Evolutionary conservation across 805 yeast species (phyloP).

Genomic region (Blastobotrys americana): DNA sequence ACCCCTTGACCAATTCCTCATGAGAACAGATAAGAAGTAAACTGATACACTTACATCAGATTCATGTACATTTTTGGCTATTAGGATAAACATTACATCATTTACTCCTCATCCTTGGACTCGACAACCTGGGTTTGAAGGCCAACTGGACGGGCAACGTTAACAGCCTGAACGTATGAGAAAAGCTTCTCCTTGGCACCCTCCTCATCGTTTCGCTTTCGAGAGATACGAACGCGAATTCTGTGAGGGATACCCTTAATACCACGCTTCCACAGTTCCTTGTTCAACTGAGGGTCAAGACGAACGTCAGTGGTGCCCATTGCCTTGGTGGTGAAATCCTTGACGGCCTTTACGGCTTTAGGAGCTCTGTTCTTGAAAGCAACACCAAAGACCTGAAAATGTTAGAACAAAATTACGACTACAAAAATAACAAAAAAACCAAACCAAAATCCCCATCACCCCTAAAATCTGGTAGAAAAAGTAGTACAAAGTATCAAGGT

Average conservation of each 20-base stretch:
- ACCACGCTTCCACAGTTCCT: constrained; percentile 99
- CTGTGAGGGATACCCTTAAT: constrained; percentile 98
- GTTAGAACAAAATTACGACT: constrained; percentile 3
- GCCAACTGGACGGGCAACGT: constrained; percentile 93
- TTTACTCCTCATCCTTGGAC: constrained; percentile 48
- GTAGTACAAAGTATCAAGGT: no score
- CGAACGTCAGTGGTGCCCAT: constrained; percentile 99
- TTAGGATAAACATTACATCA: not conserved
- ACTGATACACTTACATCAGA: not conserved
- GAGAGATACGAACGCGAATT: constrained; percentile 96
- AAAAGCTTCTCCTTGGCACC: constrained; percentile 96
- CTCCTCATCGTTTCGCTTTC: constrained; percentile 99
- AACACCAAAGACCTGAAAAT: constrained; percentile 79
- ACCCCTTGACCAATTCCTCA: not conserved
- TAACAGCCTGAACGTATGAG: constrained; percentile 96
- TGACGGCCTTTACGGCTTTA: constrained; percentile 98
- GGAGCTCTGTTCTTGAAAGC: constrained; percentile 99
- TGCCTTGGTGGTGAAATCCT: constrained; percentile 96
- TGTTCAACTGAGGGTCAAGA: constrained; percentile 97
- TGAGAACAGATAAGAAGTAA: not conserved
- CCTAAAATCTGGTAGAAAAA: no score
- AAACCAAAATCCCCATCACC: not conserved
- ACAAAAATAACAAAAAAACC: not conserved
- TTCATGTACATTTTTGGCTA: not conserved
- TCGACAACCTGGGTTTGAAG: constrained; percentile 96